These are phyloP conservation scores for Aspergillus asperescens DNA, from an alignment of 495 filamentous ascomycete genomes.

Conservation along the genomic window DNA sequence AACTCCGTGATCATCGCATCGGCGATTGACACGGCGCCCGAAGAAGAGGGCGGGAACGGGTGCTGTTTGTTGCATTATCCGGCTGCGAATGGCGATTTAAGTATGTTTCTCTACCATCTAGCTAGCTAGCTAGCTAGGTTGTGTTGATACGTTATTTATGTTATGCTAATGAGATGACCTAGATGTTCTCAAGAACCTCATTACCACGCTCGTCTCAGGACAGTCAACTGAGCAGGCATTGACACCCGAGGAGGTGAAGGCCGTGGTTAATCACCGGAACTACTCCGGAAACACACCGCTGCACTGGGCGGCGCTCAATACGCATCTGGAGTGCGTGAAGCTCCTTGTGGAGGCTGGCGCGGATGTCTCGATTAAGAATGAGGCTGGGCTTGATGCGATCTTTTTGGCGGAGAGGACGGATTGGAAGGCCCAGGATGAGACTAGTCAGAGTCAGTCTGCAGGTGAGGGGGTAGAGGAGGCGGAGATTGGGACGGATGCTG, in stretches of 20 bases:
- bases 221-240: neutral
- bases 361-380: slow-evolving; percentile 67
- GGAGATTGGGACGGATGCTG: slow-evolving; percentile 18
- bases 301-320: slow-evolving; percentile 89
- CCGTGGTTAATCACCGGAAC: slow-evolving; percentile 64
- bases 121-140: too few relatives aligned
- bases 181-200: slow-evolving; percentile 49
- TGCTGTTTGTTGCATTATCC: slow-evolving; percentile 74
- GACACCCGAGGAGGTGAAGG: neutral
- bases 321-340: slow-evolving; percentile 76
- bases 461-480: slow-evolving; percentile 28
- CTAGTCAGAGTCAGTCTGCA: slow-evolving; percentile 9
- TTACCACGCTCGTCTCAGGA: slow-evolving; percentile 36
- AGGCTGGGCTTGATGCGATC: slow-evolving; percentile 76
- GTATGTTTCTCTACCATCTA: slow-evolving; percentile 37
- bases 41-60: slow-evolving; percentile 52
- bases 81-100: slow-evolving; percentile 77
- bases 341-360: slow-evolving; percentile 66
- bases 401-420: slow-evolving; percentile 72
- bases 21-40: slow-evolving; percentile 63
- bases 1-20: slow-evolving; percentile 54
- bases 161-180: slow-evolving; percentile 12
- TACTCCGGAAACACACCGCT: slow-evolving; percentile 79
- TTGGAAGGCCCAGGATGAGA: slow-evolving; percentile 25
- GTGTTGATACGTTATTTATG: neutral